Conservation (phyloP, 1,139 yeast species). For the Chernovozyma sophiae-reginae region DNA sequence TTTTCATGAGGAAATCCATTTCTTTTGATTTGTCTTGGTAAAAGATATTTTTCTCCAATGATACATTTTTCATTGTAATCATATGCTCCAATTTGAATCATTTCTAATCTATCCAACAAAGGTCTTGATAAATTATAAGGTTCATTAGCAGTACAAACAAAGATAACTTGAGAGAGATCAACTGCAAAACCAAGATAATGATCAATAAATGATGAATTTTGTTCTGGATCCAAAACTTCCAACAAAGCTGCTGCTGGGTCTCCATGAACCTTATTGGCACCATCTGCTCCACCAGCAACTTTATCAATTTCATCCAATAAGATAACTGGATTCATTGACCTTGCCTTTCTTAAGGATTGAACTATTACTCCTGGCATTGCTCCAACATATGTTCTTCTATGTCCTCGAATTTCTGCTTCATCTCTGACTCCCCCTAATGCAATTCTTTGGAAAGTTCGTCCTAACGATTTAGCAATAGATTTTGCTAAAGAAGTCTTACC, state of each 20-base stretch:
- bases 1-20: constrained; percentile 58
- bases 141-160: constrained; percentile 90
- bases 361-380: constrained; percentile 88
- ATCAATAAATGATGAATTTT: constrained; percentile 72
- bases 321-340: constrained; percentile 85
- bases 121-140: constrained; percentile 74
- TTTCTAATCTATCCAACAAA: constrained; percentile 80
- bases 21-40: constrained; percentile 74
- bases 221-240: constrained; percentile 91
- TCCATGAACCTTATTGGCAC: constrained; percentile 58
- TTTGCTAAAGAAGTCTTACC: constrained; percentile 90
- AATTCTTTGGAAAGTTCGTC: constrained; percentile 75
- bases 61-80: constrained; percentile 74
- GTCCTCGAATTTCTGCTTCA: constrained; percentile 90
- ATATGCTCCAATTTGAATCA: constrained; percentile 76
- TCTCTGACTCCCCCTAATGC: constrained; percentile 88
- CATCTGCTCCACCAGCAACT: constrained; percentile 56
- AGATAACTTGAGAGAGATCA: constrained; percentile 78
- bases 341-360: constrained; percentile 74
- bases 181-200: constrained; percentile 87
- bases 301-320: constrained; percentile 88
- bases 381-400: constrained; percentile 88
- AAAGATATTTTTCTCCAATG: constrained; percentile 65
- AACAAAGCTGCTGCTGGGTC: constrained; percentile 90
- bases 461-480: constrained; percentile 77